Base-by-base conservation (phyloP, 1,284 basidiomycete species). In the Kwoniella shivajii region DNA sequence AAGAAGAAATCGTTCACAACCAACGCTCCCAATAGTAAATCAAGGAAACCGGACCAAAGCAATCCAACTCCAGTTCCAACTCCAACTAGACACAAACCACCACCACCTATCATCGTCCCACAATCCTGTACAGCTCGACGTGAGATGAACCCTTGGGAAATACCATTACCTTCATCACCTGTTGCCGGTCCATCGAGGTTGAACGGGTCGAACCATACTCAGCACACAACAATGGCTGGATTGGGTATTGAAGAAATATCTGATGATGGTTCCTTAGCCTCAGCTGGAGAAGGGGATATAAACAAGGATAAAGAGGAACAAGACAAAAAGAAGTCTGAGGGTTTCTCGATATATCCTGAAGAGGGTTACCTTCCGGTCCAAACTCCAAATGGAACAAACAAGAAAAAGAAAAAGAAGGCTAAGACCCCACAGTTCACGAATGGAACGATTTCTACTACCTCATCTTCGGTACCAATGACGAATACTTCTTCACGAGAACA, bases 291-390 rank as follows among this genome's bases (percentile, higher is more conserved):
- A n/a, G 51, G 45, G 14, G 38, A 42, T 27, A 42, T 26, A 11
- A 33, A 37, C 26, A 20, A 26, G 4, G n/a, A 24, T 31, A 49
- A 56, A 27, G 38, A 30, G 10, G 44, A 31, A 30, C 16, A 39
- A 42, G 9, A 18, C 30, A 46, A 41, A n/a, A 31, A 24, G 24
- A 59, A 57, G 22, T 50, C 50, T n/a, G 58, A 59, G 16, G 65
- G 64, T 13, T 72, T 65, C 50, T 72, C 69, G 5, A 69, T 74
- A 45, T 63, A 66, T 5, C 72, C 72, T 0, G 74, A 74, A 24
- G 71, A 71, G n/a, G 65, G 66, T 4, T 70, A 71, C 43, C 56
- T 75, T 0, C 72, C 71, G 16, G 18, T 36, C 7, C 30, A 45
- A 9, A 44, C 31, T 0, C 41, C 57, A 16, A 42, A 36, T 11